phyloP scores from a whole-genome alignment of 2,329 filamentous ascomycete species.

The Bisporella sp. region DNA sequence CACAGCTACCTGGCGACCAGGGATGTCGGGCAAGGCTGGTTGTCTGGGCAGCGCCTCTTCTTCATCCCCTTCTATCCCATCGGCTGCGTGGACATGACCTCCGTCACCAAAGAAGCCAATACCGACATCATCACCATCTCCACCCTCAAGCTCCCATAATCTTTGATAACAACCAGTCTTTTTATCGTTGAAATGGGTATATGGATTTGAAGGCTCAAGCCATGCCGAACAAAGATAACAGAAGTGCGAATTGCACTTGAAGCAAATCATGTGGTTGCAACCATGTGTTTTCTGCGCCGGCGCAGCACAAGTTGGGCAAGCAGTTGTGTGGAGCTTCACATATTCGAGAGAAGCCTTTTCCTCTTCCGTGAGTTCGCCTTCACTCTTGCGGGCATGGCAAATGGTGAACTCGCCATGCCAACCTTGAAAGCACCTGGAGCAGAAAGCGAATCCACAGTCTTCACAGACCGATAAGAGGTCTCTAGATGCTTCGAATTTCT shows the following conservation, averaged over 20 bases:
- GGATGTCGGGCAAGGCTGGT: neutral
- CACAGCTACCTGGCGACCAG: slow-evolving; percentile 2
- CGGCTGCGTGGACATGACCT: slow-evolving; percentile 2
- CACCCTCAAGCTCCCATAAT: slow-evolving; percentile 83
- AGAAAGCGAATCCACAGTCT: slow-evolving; percentile 87
- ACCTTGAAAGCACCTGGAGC: slow-evolving; percentile 58
- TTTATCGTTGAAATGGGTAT: slow-evolving; percentile 75
- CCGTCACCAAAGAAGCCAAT: slow-evolving; percentile 18
- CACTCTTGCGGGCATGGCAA: slow-evolving; percentile 60
- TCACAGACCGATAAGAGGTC: slow-evolving; percentile 80
- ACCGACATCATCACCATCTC: slow-evolving; percentile 50
- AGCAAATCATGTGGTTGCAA: slow-evolving; percentile 96
- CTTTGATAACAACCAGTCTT: slow-evolving; percentile 72
- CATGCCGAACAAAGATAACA: slow-evolving; percentile 92
- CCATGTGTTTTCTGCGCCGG: slow-evolving; percentile 86
- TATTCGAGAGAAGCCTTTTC: slow-evolving; percentile 85
- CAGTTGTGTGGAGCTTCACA: slow-evolving; percentile 71
- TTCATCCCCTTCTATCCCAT: slow-evolving; percentile 9
- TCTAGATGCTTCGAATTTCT: slow-evolving; percentile 27
- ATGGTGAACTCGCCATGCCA: slow-evolving; percentile 84
- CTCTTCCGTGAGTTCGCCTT: slow-evolving; percentile 69
- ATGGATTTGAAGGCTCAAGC: slow-evolving; percentile 75
- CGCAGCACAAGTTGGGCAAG: slow-evolving; percentile 80
- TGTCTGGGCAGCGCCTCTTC: neutral
- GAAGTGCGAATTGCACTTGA: slow-evolving; percentile 83